Conservation (phyloP, 2,329 filamentous ascomycete species). For the Colletotrichum scovillei region DNA sequence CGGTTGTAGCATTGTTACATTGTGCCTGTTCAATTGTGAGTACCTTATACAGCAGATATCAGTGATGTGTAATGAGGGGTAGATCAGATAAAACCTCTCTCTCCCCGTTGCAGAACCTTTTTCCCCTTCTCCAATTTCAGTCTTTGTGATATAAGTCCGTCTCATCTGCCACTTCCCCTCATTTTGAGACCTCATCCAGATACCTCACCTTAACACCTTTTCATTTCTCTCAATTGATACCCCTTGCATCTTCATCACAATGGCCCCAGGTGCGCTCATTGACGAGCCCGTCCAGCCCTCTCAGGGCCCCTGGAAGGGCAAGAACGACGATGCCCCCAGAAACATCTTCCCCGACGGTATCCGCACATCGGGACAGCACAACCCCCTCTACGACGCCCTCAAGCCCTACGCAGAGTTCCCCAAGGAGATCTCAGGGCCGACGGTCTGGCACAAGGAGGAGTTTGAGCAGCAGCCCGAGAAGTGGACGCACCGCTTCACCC, state of each 20-base stretch:
- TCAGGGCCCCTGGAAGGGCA: conserved; percentile 35
- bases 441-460: conserved; percentile 77
- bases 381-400: conserved; percentile 74
- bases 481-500: conserved; percentile 79
- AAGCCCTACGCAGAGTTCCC: conserved; percentile 77
- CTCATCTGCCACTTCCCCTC: background rate
- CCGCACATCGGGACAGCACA: conserved; percentile 75
- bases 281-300: conserved; percentile 31
- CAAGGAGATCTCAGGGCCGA: conserved; percentile 75
- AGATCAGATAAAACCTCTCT: background rate
- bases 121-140: background rate
- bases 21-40: too few species aligned
- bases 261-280: conserved; percentile 38
- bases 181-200: background rate
- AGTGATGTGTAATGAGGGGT: conserved; percentile 10
- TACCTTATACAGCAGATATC: background rate
- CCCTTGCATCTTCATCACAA: conserved; percentile 2
- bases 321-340: conserved; percentile 48
- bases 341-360: conserved; percentile 59
- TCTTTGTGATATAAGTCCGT: background rate
- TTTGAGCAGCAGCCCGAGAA: conserved; percentile 71
- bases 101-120: background rate
- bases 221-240: conserved; percentile 5
- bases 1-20: background rate
- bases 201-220: background rate